Conservation (phyloP, 1,284 basidiomycete genomes). For the Malassezia dermatis region DNA sequence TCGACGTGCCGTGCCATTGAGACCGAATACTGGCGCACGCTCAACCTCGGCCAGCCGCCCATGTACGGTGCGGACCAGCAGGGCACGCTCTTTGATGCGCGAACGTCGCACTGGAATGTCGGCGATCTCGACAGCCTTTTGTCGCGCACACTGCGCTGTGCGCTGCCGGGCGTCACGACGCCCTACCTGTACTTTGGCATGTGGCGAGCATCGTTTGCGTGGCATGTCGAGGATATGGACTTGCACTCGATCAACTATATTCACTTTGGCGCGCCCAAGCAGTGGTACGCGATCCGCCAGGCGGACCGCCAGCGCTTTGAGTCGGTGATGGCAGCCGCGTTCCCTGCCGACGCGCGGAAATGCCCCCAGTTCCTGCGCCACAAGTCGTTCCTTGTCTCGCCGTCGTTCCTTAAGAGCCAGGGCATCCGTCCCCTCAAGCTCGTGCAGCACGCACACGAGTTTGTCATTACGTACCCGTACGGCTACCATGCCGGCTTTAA, state of each 20-base stretch:
- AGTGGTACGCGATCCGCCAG: constrained; percentile 95
- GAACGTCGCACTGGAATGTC: constrained; percentile 82
- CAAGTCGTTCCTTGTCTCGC: constrained; percentile 90
- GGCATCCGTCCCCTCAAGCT: constrained; percentile 54
- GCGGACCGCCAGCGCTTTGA: constrained; percentile 54
- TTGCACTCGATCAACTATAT: constrained; percentile 98
- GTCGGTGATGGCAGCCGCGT: constrained; percentile 41
- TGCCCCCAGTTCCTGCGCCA: constrained; percentile 92
- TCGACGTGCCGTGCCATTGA: constrained; percentile 70
- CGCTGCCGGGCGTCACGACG: constrained; percentile 84
- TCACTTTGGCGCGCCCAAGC: constrained; percentile 89
- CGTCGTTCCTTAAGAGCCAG: constrained; percentile 65
- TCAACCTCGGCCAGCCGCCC: constrained; percentile 74
- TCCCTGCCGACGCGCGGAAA: constrained; percentile 51
- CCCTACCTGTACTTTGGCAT: constrained; percentile 98
- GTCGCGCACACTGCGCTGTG: constrained; percentile 59
- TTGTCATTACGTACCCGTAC: constrained; percentile 82
- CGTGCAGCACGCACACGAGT: constrained; percentile 83
- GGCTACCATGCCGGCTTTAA: constrained; percentile 97
- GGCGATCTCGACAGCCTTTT: constrained; percentile 77
- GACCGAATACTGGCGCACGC: constrained; percentile 80
- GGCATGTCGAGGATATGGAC: constrained; percentile 88
- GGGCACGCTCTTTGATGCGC: constrained; percentile 73
- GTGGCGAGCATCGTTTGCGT: constrained; percentile 94
- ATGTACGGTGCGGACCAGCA: constrained; percentile 95